Evolutionary conservation across 176 grass and related monocot genomes (phyloP), one percentile per base, ranked within the genome.

Genomic region (Aegilops bicornis): DNA sequence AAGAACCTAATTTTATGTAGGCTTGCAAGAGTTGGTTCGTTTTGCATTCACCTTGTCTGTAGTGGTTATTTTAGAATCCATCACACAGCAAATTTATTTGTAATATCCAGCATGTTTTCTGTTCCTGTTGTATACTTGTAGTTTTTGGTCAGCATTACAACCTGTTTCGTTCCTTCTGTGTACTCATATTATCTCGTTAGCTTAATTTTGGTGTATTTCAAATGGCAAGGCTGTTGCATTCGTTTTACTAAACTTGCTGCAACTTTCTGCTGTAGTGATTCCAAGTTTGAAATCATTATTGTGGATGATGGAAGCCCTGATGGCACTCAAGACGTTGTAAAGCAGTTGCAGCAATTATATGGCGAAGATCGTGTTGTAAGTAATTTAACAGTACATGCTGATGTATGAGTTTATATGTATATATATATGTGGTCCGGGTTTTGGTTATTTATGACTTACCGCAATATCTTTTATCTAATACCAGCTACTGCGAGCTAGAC

Each of bases 251-350:
- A 79, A 71, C n/a, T 70, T 61, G 22, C 8, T 74, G 16, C 8
- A 72, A 33, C 15, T 66, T 83, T 42, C 29, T 2, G 30, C 17
- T 16, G 2, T 23, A 99, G 97, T 63, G 85, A 94, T 85, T 74
- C 86, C 77, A 90, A 94, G 80, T 99, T 99, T 67, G 94, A 99
- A 89, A 88, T 99, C 76, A 91, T 99, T 90, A 80, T 99, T 63
- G 97, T 99, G 59, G 97, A 99, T 81, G 94, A 99, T 90, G 97
- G 97, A 86, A 99, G 94, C 74, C 97, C 94, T 4, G 94, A 99
- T 90, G 94, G 94, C 86, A 99, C 97, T 84, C 97, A 99, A 84
- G 97, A 99, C 43, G 87, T 99, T 48, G 72, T 99, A 65, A 99
- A 96, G 63, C 97, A 99, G 35, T 85, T 99, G 82, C 97, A 99